Percentiles rank a stretch among this genome's conserved stretches.
phyloP scores from a whole-genome alignment of 129 eudicot species.

The Tagetes patula region DNA sequence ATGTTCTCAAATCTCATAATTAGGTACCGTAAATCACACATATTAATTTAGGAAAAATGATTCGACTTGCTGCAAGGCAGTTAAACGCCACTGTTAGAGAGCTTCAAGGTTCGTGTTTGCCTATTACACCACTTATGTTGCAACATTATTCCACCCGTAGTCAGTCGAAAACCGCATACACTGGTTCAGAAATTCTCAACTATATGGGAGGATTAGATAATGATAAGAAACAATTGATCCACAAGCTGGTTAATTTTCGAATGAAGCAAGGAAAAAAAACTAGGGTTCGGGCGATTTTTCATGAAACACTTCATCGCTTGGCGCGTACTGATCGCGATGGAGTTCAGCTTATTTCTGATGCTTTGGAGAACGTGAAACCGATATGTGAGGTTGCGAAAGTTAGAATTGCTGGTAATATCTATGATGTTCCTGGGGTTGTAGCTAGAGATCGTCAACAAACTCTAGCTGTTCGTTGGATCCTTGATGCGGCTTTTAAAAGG shows the following conservation, averaged over 20 bases:
- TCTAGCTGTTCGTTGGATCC: conserved; percentile 34
- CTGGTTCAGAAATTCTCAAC: conserved; percentile 36
- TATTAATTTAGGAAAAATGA: conserved; percentile 18
- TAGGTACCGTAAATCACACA: not conserved
- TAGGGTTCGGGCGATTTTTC: conserved; percentile 33
- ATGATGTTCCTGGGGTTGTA: conserved; percentile 46
- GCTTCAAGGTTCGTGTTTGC: conserved; percentile 19
- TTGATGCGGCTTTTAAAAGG: conserved; percentile 34
- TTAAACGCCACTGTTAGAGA: conserved; percentile 16
- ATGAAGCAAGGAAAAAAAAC: conserved; percentile 42
- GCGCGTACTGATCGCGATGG: conserved; percentile 37
- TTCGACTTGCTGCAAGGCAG: conserved; percentile 30
- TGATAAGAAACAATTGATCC: conserved; percentile 35
- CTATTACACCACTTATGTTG: conserved; percentile 4
- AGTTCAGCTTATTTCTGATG: conserved; percentile 34
- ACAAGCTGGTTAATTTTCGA: conserved; percentile 39
- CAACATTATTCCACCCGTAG: conserved; percentile 27
- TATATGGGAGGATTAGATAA: conserved; percentile 37
- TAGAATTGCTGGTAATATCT: conserved; percentile 37
- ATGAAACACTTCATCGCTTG: conserved; percentile 30
- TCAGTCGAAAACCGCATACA: conserved; percentile 30
- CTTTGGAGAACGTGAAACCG: conserved; percentile 41
- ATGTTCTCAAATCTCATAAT: not conserved
- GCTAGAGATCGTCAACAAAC: conserved; percentile 40
- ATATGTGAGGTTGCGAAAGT: conserved; percentile 42